Evolutionary conservation across 1,284 basidiomycete genomes (phyloP).

Genomic region (Puccinia hordei): DNA sequence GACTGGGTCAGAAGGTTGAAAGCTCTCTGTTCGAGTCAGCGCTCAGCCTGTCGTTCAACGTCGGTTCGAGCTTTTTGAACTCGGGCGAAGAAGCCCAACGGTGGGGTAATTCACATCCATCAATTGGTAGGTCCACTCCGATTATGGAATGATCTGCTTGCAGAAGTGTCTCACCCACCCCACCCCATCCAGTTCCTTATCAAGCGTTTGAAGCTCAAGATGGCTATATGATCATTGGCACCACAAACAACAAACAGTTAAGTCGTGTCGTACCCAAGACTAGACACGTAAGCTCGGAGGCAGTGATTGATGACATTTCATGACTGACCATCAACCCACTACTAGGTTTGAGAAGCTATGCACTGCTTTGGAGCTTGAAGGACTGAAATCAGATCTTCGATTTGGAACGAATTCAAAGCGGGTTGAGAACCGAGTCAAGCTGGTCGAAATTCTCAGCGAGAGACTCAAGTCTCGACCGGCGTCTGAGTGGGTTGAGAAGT

Average conservation of each 20-base stretch:
- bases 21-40: conserved; percentile 60
- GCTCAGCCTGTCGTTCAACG: conserved; percentile 88
- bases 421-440: conserved; percentile 73
- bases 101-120: conserved; percentile 82
- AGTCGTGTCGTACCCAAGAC: conserved; percentile 50
- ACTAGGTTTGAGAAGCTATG: conserved; percentile 69
- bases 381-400: conserved; percentile 66
- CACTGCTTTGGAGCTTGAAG: conserved; percentile 66
- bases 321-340: background rate
- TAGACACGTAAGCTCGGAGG: background rate
- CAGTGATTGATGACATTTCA: conserved; percentile 21
- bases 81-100: conserved; percentile 80
- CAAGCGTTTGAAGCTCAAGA: conserved; percentile 85
- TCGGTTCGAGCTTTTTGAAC: conserved; percentile 90
- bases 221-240: conserved; percentile 90
- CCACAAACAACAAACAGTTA: conserved; percentile 85
- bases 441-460: conserved; percentile 71
- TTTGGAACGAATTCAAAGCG: conserved; percentile 75
- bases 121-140: conserved; percentile 55
- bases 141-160: background rate
- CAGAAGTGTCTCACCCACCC: background rate
- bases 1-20: conserved; percentile 35
- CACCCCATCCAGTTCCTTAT: conserved; percentile 77
- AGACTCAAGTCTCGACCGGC: conserved; percentile 66
- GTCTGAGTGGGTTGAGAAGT: conserved; percentile 72